A percentile compares a stretch with the other conserved stretches of the same genome.
These are phyloP conservation scores for Penicillium alfredii DNA, from an alignment of 495 filamentous ascomycete genomes.

Conservation along the genomic window DNA sequence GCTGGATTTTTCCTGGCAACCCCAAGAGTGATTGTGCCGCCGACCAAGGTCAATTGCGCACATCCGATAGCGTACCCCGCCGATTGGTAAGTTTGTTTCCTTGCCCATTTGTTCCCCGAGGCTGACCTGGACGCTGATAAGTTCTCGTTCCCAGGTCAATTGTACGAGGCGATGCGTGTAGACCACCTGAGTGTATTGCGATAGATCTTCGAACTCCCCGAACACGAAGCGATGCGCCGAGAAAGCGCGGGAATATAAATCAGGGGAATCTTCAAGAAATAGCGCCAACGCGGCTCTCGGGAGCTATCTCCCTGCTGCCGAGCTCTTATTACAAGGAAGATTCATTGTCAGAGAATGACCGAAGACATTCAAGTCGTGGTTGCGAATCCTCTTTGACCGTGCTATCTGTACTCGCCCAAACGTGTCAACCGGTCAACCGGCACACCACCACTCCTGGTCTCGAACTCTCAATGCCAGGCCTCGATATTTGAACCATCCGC, in stretches of 20 bases:
- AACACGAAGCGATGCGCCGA: constrained; percentile 15
- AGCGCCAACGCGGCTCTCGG: too few relatives aligned
- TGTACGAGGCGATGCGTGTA: constrained; percentile 13
- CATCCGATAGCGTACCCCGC: not conserved
- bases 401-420: not conserved
- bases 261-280: too few relatives aligned
- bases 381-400: constrained; percentile 2
- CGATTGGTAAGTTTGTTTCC: not conserved
- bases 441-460: not conserved
- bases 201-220: constrained; percentile 6
- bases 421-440: constrained; percentile 3
- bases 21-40: too few relatives aligned
- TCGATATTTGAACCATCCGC: constrained; percentile 3
- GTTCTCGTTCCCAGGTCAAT: constrained; percentile 10
- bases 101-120: too few relatives aligned
- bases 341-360: constrained; percentile 14
- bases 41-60: too few relatives aligned
- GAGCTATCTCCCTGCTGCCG: too few relatives aligned
- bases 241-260: not conserved
- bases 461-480: constrained; percentile 9
- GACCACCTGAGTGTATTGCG: constrained; percentile 7
- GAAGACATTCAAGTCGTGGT: constrained; percentile 2
- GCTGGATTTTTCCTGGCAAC: too few relatives aligned
- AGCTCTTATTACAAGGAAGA: too few relatives aligned
- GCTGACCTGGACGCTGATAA: too few relatives aligned